A percentile compares a stretch with the other conserved stretches of the same genome.
These are phyloP conservation scores for Gardenia jasminoides DNA, from an alignment of 257 asterid species.

Conservation along the genomic window DNA sequence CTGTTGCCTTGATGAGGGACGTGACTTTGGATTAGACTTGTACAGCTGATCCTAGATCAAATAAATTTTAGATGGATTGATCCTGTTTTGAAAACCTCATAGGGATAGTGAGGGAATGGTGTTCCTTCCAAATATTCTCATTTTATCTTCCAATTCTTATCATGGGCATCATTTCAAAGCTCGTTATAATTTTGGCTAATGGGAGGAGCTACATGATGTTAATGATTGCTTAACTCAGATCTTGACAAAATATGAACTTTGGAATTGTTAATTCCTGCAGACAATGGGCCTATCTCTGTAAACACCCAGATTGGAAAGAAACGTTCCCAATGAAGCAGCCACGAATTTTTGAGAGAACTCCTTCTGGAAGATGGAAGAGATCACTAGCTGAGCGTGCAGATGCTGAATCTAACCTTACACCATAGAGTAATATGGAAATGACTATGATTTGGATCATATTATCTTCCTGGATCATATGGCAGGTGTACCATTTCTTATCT, in stretches of 20 bases:
- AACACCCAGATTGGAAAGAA: slow-evolving; percentile 68
- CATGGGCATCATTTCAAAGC: background rate
- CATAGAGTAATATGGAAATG: background rate
- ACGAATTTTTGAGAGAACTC: slow-evolving; percentile 59
- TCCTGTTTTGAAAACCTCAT: background rate
- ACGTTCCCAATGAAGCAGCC: slow-evolving; percentile 62
- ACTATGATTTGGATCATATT: background rate
- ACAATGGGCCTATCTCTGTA: slow-evolving; percentile 68
- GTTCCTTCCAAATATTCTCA: too few relatives aligned
- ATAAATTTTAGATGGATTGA: background rate
- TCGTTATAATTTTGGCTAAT: background rate
- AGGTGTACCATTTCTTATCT: background rate
- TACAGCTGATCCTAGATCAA: background rate
- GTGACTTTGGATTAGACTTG: background rate
- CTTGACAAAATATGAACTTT: background rate
- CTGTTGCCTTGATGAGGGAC: background rate
- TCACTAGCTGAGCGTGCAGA: background rate
- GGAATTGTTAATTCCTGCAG: slow-evolving; percentile 32
- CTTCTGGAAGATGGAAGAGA: slow-evolving; percentile 58
- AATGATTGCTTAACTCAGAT: background rate
- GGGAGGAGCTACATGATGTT: too few relatives aligned
- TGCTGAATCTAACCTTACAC: background rate
- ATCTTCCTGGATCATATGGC: background rate
- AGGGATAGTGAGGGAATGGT: background rate
- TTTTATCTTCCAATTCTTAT: too few relatives aligned